A percentile compares a stretch with the other conserved stretches of the same genome.
Conservation (phyloP, 495 filamentous ascomycete genomes). For the Hypoxylon lienhwacheense region DNA sequence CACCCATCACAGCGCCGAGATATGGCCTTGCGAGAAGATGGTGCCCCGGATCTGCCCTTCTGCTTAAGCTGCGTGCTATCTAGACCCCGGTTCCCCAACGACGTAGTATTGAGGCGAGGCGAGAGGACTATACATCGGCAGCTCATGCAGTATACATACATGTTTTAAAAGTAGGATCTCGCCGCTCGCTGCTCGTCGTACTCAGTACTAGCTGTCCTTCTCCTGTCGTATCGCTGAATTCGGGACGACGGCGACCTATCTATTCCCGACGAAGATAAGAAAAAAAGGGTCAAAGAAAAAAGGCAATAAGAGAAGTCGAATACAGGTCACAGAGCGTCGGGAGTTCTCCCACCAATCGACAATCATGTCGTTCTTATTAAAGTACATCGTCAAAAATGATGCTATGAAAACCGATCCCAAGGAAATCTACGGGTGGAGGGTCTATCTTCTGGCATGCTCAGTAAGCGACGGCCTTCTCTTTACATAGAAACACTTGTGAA, state of each 20-base stretch:
- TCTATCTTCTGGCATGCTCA: constrained; percentile 68
- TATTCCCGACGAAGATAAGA: constrained; percentile 7
- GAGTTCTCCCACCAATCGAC: constrained; percentile 18
- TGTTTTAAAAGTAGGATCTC: constrained; percentile 21
- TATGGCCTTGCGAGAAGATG: neutral
- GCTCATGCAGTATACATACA: constrained; percentile 21
- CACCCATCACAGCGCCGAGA: constrained; percentile 25
- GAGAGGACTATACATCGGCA: constrained; percentile 22
- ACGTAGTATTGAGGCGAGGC: constrained; percentile 31
- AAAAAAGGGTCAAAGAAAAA: neutral
- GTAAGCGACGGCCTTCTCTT: constrained; percentile 43
- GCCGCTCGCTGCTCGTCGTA: constrained; percentile 26
- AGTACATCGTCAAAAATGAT: constrained; percentile 74
- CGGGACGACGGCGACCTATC: constrained; percentile 3
- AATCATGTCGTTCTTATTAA: constrained; percentile 49
- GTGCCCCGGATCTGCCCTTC: constrained; percentile 16
- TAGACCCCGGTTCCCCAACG: constrained; percentile 12
- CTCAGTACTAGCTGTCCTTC: neutral
- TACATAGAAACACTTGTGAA: neutral
- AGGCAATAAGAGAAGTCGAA: constrained; percentile 1
- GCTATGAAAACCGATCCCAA: constrained; percentile 72
- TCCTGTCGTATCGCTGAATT: constrained; percentile 13
- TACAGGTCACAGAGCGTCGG: constrained; percentile 7
- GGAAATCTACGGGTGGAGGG: constrained; percentile 80
- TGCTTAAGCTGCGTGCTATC: constrained; percentile 9